These are phyloP conservation scores for Batkoa obscura DNA, from an alignment of 371 early-diverging fungal species.

Conservation along the genomic window DNA sequence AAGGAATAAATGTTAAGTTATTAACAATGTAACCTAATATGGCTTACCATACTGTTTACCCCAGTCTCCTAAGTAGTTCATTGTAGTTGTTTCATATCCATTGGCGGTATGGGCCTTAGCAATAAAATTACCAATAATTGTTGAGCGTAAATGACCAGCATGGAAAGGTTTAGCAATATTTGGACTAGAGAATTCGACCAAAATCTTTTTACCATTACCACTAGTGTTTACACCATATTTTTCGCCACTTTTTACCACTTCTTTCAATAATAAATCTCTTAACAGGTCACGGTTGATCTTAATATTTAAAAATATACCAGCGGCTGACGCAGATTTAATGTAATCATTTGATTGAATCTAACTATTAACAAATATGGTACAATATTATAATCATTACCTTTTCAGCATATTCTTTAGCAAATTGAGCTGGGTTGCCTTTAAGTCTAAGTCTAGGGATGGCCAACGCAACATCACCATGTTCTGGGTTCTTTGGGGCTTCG, in stretches of 20 bases:
- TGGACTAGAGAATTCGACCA: constrained; percentile 94
- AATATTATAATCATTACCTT: constrained; percentile 17
- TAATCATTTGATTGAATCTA: constrained; percentile 40
- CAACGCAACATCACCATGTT: constrained; percentile 59
- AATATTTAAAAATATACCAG: constrained; percentile 78
- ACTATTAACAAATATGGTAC: not conserved
- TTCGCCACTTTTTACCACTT: constrained; percentile 23
- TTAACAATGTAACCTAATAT: not conserved
- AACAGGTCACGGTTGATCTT: constrained; percentile 39
- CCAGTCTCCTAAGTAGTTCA: constrained; percentile 99
- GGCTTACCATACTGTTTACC: constrained; percentile 93
- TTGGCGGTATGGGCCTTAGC: constrained; percentile 62
- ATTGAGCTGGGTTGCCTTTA: constrained; percentile 61
- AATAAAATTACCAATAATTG: constrained; percentile 95
- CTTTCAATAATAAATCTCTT: constrained; percentile 22
- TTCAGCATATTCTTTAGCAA: constrained; percentile 54
- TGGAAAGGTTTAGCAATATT: constrained; percentile 99
- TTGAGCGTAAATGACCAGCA: constrained; percentile 97
- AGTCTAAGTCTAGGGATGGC: constrained; percentile 70
- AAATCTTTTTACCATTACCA: constrained; percentile 44
- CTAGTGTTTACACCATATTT: constrained; percentile 41
- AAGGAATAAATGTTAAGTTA: not conserved
- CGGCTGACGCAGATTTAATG: constrained; percentile 29
- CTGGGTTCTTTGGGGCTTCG: constrained; percentile 35
- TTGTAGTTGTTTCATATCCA: constrained; percentile 72